Percentiles rank a stretch among this genome's conserved stretches.
Conservation (phyloP, 2,329 filamentous ascomycete genomes). For the Aurifilum marmelostoma region DNA sequence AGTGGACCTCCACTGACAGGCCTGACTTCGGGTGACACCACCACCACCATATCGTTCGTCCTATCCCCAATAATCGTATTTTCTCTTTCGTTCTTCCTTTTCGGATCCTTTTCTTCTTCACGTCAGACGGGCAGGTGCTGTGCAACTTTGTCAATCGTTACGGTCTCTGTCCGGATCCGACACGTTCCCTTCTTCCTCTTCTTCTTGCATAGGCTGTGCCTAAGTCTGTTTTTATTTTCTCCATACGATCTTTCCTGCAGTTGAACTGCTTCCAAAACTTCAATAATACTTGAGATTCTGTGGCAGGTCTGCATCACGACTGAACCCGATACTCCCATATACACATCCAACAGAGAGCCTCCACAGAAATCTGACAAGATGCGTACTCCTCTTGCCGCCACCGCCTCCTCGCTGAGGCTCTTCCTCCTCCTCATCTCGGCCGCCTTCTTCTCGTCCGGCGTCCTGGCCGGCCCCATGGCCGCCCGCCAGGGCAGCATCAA, state of each 20-base stretch:
- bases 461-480: constrained; percentile 17
- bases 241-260: constrained; percentile 16
- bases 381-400: constrained; percentile 21
- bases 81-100: background rate
- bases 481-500: constrained; percentile 8
- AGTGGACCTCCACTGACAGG: background rate
- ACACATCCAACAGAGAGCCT: background rate
- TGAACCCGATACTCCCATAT: constrained; percentile 12
- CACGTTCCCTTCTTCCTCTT: background rate
- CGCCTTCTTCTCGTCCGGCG: constrained; percentile 14
- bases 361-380: constrained; percentile 2
- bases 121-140: background rate
- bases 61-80: background rate
- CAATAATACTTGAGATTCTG: background rate
- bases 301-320: constrained; percentile 13
- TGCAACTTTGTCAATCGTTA: constrained; percentile 1
- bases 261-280: background rate
- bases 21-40: constrained; percentile 7
- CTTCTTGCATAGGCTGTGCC: constrained; percentile 24
- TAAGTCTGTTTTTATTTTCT: constrained; percentile 12
- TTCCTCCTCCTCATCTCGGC: constrained; percentile 22
- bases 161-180: background rate
- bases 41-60: constrained; percentile 15
- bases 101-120: background rate
- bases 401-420: constrained; percentile 14